Conservation (phyloP, 345 rosid species). For the Gossypium longicalyx region DNA sequence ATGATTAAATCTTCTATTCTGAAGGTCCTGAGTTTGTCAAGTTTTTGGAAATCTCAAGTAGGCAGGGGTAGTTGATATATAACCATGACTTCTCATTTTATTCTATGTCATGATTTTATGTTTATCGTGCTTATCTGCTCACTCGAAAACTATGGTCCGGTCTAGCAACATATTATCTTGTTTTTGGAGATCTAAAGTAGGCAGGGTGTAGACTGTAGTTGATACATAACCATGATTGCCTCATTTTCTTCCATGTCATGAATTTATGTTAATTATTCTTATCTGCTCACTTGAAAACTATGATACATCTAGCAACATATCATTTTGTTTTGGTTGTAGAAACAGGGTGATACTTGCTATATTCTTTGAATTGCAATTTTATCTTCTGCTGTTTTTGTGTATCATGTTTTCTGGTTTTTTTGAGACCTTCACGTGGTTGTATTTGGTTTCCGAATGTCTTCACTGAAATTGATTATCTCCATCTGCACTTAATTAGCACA, state of each 20-base stretch:
- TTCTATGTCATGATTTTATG: background rate
- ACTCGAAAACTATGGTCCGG: too few relatives aligned
- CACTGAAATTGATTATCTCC: background rate
- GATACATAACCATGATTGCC: background rate
- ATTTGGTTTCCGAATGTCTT: background rate
- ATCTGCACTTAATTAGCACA: background rate
- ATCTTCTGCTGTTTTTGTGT: background rate
- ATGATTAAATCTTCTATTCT: background rate
- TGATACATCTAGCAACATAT: background rate
- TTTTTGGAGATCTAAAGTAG: background rate
- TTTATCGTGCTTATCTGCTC: background rate
- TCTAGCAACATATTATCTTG: too few relatives aligned
- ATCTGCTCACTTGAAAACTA: background rate
- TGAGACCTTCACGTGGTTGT: background rate
- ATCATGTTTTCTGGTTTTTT: background rate
- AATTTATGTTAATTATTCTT: background rate
- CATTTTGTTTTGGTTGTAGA: background rate
- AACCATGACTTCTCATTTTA: background rate
- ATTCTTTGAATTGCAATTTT: background rate
- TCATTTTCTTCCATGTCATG: background rate
- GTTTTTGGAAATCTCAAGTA: background rate
- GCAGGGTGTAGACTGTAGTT: background rate
- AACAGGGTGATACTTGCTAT: background rate
- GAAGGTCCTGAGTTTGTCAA: background rate
- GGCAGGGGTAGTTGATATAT: background rate